Evolutionary conservation across 2,329 filamentous ascomycete genomes (phyloP).

Genomic region (Decorospora gaudefroyi): DNA sequence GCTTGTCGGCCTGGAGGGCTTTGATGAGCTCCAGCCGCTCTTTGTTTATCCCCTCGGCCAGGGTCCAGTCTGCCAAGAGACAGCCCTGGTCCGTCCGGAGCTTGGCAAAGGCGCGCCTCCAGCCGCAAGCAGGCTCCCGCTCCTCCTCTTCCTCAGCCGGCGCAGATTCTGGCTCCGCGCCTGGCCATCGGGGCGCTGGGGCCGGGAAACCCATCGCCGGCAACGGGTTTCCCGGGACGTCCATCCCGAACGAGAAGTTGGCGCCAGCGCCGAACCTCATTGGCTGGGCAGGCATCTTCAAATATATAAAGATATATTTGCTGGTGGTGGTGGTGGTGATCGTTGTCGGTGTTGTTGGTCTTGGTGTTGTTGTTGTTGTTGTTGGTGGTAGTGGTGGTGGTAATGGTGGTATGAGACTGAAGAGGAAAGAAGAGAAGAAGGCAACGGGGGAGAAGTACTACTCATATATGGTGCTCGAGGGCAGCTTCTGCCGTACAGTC

Average conservation of each 20-base stretch:
- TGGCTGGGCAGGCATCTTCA: not conserved
- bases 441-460: not conserved
- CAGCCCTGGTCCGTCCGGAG: conserved; percentile 1
- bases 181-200: not conserved
- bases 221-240: not conserved
- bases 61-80: conserved; percentile 7
- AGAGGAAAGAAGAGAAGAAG: not conserved
- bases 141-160: not conserved
- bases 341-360: too few species aligned
- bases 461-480: not conserved
- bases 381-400: not conserved
- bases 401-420: not conserved
- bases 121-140: conserved; percentile 8
- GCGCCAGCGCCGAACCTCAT: conserved; percentile 1
- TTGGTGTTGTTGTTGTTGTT: not conserved
- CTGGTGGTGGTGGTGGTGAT: not conserved
- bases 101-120: conserved; percentile 2
- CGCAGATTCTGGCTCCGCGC: conserved; percentile 9
- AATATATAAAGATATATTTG: not conserved
- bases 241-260: not conserved
- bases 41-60: conserved; percentile 8
- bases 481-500: not conserved
- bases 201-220: not conserved
- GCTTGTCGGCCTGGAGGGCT: too few species aligned
- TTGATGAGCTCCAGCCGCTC: conserved; percentile 9